Evolutionary conservation across 805 yeast species (phyloP).

Genomic region (Cyberlindnera sargentensis): DNA sequence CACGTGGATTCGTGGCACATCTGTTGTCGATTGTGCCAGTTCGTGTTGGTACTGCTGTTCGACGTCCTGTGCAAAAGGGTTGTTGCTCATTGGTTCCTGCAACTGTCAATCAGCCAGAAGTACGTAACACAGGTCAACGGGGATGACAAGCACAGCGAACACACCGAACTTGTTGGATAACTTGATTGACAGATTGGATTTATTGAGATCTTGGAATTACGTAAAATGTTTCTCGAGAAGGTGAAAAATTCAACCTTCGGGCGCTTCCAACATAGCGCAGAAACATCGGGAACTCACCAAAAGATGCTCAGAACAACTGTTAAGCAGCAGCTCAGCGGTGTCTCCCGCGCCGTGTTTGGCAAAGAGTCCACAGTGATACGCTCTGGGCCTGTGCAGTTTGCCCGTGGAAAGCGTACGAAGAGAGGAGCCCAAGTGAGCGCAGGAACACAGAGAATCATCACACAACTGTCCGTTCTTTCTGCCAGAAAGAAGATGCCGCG

Average conservation of each 20-base stretch:
- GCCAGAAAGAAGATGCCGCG: conserved; percentile 88
- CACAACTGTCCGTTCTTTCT: conserved; percentile 68
- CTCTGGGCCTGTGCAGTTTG: conserved; percentile 19
- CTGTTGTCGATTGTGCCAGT: background rate
- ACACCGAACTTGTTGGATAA: too few relatives aligned
- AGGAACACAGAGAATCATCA: conserved; percentile 39
- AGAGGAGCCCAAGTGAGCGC: conserved; percentile 33
- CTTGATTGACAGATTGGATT: too few relatives aligned
- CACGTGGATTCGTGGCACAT: background rate
- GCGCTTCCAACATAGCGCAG: background rate
- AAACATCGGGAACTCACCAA: background rate
- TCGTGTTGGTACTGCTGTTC: conserved; percentile 2
- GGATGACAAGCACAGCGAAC: too few relatives aligned
- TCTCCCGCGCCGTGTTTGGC: conserved; percentile 8
- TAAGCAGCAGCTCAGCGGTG: background rate
- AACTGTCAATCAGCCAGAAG: too few relatives aligned
- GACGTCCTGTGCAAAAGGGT: conserved; percentile 10
- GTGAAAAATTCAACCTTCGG: too few relatives aligned
- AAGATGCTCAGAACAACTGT: background rate
- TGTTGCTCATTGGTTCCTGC: conserved; percentile 2
- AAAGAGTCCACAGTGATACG: background rate
- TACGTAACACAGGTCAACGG: too few relatives aligned
- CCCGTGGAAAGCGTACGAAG: conserved; percentile 46
- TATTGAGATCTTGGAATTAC: too few relatives aligned
- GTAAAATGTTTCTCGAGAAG: too few relatives aligned